Conservation (phyloP, 108 stramenopile genomes). For the Stephanodiscus minutulus region DNA sequence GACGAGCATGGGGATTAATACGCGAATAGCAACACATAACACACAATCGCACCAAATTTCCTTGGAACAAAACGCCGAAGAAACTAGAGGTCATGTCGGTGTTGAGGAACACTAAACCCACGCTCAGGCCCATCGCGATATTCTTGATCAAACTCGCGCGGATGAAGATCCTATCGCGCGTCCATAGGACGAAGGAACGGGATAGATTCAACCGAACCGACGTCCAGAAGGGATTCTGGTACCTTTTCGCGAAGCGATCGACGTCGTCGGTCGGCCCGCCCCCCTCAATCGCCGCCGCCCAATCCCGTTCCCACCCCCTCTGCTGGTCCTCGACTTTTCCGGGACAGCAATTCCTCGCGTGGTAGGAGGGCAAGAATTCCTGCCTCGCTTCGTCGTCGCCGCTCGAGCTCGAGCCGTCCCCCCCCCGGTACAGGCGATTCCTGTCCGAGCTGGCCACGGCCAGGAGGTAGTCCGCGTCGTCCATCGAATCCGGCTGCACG, state of each 20-base stretch:
- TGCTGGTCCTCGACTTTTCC: neutral
- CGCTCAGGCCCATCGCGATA: slow-evolving; percentile 69
- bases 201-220: slow-evolving; percentile 37
- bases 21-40: slow-evolving; percentile 26
- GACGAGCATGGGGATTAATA: neutral
- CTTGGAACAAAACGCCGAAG: slow-evolving; percentile 51
- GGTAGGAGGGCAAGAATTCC: neutral
- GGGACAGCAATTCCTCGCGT: neutral
- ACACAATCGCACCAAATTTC: slow-evolving; percentile 47
- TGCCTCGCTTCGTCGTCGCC: neutral
- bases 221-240: slow-evolving; percentile 29
- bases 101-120: slow-evolving; percentile 70
- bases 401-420: slow-evolving; percentile 21
- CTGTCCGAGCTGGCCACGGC: slow-evolving; percentile 52
- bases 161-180: slow-evolving; percentile 42
- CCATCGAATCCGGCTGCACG: slow-evolving; percentile 56
- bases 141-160: slow-evolving; percentile 56
- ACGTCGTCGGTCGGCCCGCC: neutral
- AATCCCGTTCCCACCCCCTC: slow-evolving; percentile 10
- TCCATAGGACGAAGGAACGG: slow-evolving; percentile 42
- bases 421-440: slow-evolving; percentile 33
- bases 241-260: slow-evolving; percentile 28
- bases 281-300: neutral
- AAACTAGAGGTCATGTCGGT: slow-evolving; percentile 43
- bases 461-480: slow-evolving; percentile 61